Percentiles rank a stretch among this genome's conserved stretches.
These are phyloP conservation scores for Candida ovalis DNA, from an alignment of 805 yeast genomes.

Conservation along the genomic window DNA sequence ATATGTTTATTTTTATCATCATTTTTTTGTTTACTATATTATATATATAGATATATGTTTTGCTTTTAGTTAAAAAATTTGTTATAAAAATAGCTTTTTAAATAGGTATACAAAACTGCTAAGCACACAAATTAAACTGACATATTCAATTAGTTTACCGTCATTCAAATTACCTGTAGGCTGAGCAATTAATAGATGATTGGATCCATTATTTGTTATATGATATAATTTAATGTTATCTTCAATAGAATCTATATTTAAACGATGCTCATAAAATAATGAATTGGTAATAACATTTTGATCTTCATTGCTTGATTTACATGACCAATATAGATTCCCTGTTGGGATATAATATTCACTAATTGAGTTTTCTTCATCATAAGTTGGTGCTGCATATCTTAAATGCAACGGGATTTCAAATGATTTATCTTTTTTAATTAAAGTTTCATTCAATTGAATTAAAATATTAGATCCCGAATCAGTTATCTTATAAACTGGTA, in stretches of 20 bases:
- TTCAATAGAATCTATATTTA: constrained; percentile 17
- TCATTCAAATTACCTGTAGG: neutral
- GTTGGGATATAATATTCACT: constrained; percentile 13
- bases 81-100: neutral
- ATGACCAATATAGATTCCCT: constrained; percentile 27
- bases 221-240: constrained; percentile 13
- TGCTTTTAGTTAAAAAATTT: neutral
- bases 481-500: constrained; percentile 26
- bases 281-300: constrained; percentile 13
- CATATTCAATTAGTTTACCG: neutral
- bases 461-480: constrained; percentile 24
- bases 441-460: constrained; percentile 15
- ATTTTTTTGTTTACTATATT: neutral
- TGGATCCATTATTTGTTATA: constrained; percentile 5
- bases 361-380: constrained; percentile 3
- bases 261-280: constrained; percentile 20
- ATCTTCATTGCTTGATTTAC: constrained; percentile 14
- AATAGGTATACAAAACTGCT: neutral
- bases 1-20: no score
- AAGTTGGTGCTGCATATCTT: constrained; percentile 26
- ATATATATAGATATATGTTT: no score
- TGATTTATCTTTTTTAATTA: constrained; percentile 8
- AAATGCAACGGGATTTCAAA: constrained; percentile 32
- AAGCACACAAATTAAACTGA: neutral
- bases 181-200: neutral